Percentiles rank a stretch among this genome's conserved stretches.
phyloP scores from a whole-genome alignment of 441 rosid species.

The Codiaeum variegatum region DNA sequence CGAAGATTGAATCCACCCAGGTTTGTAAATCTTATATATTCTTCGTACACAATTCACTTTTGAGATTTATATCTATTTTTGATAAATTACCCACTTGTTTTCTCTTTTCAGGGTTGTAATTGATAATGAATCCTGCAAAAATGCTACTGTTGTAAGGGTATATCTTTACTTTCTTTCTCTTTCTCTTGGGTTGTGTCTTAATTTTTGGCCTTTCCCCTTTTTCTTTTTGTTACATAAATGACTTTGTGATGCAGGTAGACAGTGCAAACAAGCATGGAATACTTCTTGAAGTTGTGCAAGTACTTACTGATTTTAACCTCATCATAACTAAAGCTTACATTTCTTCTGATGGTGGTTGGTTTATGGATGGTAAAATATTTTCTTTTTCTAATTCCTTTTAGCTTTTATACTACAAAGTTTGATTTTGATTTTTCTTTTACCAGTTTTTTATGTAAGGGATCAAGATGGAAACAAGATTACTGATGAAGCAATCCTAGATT shows the following conservation, averaged over 20 bases:
- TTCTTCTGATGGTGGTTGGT: slow-evolving; percentile 94
- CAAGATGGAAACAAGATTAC: slow-evolving; percentile 81
- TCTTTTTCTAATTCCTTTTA: neutral
- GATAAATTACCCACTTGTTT: neutral
- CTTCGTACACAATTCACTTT: neutral
- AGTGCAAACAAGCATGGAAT: slow-evolving; percentile 90
- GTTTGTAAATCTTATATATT: slow-evolving; percentile 30
- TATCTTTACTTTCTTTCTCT: neutral
- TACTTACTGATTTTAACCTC: slow-evolving; percentile 87
- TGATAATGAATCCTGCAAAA: slow-evolving; percentile 80
- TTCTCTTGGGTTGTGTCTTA: slow-evolving; percentile 11
- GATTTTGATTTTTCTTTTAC: slow-evolving; percentile 16
- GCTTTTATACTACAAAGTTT: slow-evolving; percentile 7
- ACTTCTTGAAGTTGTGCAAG: slow-evolving; percentile 88
- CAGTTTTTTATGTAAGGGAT: slow-evolving; percentile 81
- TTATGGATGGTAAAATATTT: slow-evolving; percentile 77
- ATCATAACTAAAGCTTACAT: slow-evolving; percentile 79
- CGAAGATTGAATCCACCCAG: slow-evolving; percentile 87
- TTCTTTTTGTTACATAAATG: slow-evolving; percentile 12
- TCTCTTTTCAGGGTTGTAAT: slow-evolving; percentile 58
- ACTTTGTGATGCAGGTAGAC: slow-evolving; percentile 51
- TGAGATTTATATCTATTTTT: neutral
- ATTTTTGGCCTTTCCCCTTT: neutral
- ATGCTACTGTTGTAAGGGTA: slow-evolving; percentile 79
- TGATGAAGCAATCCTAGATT: slow-evolving; percentile 65